Percentiles rank a stretch among this genome's conserved stretches.
These are phyloP conservation scores for Alternaria arbusti DNA, from an alignment of 2,329 filamentous ascomycete genomes.

Conservation along the genomic window DNA sequence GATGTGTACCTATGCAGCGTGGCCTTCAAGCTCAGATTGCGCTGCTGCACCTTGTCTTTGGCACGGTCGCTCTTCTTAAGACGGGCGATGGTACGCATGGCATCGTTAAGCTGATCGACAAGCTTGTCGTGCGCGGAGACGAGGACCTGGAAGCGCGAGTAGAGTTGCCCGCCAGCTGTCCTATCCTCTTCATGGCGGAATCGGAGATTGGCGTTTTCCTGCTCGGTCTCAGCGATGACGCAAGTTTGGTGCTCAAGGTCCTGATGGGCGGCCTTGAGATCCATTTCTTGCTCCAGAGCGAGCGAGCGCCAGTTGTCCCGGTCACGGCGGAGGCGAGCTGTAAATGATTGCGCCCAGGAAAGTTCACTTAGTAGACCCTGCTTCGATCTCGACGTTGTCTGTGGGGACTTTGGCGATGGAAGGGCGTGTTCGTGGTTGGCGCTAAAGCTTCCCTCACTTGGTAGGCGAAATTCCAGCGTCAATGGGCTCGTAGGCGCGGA, in stretches of 20 bases:
- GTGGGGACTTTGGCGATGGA: background rate
- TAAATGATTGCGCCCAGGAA: background rate
- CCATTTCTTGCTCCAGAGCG: background rate
- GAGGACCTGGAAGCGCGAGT: background rate
- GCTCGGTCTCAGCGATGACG: background rate
- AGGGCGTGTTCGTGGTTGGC: background rate
- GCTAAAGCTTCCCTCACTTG: background rate
- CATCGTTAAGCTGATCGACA: conserved; percentile 6
- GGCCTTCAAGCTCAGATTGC: conserved; percentile 21
- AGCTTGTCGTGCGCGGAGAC: conserved; percentile 12
- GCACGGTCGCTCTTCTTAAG: conserved; percentile 23
- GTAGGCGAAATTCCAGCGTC: background rate
- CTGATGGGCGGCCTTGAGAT: background rate
- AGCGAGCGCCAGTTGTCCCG: conserved; percentile 9
- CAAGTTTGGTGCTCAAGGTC: background rate
- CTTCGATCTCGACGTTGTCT: background rate
- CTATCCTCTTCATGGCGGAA: conserved; percentile 1
- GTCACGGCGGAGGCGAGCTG: conserved; percentile 10
- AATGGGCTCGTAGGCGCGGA: conserved; percentile 6
- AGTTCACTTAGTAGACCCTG: conserved; percentile 4
- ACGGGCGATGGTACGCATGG: background rate
- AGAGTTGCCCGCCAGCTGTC: background rate
- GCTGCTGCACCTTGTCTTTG: conserved; percentile 24
- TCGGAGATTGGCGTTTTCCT: conserved; percentile 2
- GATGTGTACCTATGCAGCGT: conserved; percentile 1